These are phyloP conservation scores for Cardamine resedifolia DNA, from an alignment of 345 rosid genomes.

Conservation along the genomic window DNA sequence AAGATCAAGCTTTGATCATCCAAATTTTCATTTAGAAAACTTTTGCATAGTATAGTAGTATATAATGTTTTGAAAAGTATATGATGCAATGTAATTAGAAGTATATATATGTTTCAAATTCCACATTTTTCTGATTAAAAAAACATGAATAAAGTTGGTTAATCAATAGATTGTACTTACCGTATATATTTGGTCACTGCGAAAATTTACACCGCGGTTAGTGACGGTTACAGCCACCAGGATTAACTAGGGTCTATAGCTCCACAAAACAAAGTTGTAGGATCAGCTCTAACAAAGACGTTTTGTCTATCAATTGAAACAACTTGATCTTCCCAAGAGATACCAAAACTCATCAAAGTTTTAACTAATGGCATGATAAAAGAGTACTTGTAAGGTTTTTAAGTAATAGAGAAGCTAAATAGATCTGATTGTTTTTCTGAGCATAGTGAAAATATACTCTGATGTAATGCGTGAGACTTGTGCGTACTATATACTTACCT, in stretches of 20 bases:
- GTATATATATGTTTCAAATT: not conserved
- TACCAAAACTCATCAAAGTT: conserved; percentile 3
- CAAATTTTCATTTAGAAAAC: not conserved
- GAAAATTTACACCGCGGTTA: not conserved
- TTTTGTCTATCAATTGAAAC: not conserved
- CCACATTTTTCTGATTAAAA: no score
- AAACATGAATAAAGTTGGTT: not conserved
- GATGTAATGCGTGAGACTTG: not conserved
- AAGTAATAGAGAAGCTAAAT: conserved; percentile 4
- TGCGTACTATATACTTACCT: conserved; percentile 27
- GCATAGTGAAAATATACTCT: not conserved
- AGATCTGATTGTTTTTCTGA: conserved; percentile 10
- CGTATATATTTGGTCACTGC: not conserved
- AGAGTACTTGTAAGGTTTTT: not conserved
- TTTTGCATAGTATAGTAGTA: not conserved
- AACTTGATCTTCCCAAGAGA: not conserved
- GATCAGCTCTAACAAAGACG: not conserved
- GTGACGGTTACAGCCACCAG: not conserved
- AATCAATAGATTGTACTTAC: not conserved
- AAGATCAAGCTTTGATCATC: not conserved
- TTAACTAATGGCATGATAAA: not conserved
- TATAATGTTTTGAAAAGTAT: not conserved
- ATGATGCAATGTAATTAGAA: not conserved
- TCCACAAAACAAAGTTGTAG: not conserved
- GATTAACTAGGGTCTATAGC: not conserved